phyloP scores from a whole-genome alignment of 148 eudicot genomes.

The Rhododendron ovatum region DNA sequence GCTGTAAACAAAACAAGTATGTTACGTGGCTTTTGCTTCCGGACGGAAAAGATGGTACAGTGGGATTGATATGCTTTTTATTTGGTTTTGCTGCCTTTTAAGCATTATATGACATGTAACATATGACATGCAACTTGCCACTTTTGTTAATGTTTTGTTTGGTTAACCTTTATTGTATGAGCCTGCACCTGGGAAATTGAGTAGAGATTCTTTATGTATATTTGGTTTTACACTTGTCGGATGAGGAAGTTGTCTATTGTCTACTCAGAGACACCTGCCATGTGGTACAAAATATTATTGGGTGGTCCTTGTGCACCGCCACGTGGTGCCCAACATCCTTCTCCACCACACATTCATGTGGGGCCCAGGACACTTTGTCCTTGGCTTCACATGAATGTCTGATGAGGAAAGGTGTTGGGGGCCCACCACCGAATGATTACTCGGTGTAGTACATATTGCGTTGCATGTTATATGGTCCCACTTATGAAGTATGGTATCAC shows the following conservation, averaged over 20 bases:
- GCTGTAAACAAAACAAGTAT: conserved; percentile 10
- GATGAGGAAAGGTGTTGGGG: background rate
- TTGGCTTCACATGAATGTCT: background rate
- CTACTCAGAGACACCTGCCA: background rate
- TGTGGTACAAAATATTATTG: background rate
- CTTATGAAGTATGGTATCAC: background rate
- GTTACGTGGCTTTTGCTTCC: background rate
- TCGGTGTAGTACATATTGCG: background rate
- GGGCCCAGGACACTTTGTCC: background rate
- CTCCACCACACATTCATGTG: background rate
- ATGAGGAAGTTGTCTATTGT: background rate
- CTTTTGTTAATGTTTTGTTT: background rate
- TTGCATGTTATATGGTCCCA: background rate
- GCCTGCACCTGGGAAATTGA: background rate
- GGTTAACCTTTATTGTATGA: background rate
- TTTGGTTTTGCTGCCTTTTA: conserved; percentile 6
- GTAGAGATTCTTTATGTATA: background rate
- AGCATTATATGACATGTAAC: background rate
- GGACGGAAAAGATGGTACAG: background rate
- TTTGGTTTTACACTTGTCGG: background rate
- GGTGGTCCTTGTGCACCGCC: background rate
- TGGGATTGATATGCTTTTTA: background rate
- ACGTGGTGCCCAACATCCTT: background rate
- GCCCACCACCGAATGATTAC: background rate
- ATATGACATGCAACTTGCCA: background rate